phyloP scores from a whole-genome alignment of 805 yeast species.

The Metschnikowia noctiluminum region DNA sequence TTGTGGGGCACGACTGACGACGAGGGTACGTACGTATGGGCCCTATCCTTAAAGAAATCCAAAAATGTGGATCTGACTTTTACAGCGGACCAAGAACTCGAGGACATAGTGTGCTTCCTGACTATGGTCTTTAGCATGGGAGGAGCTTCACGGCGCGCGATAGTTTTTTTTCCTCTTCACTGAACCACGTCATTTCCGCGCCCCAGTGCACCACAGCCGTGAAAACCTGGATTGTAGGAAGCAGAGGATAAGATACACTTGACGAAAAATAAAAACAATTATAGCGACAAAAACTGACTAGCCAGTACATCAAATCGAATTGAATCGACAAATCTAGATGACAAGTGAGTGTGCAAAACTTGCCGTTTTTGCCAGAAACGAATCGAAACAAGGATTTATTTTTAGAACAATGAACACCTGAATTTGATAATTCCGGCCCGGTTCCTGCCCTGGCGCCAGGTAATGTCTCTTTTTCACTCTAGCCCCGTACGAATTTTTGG shows the following conservation, averaged over 20 bases:
- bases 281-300: no score
- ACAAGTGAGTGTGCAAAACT: no score
- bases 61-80: constrained; percentile 82
- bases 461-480: no score
- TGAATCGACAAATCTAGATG: no score
- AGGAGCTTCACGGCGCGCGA: constrained; percentile 5
- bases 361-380: neutral
- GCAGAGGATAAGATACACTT: no score
- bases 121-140: constrained; percentile 19
- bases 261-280: no score
- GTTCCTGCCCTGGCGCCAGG: no score
- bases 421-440: neutral
- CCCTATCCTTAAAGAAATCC: constrained; percentile 65
- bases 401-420: neutral
- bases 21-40: constrained; percentile 83
- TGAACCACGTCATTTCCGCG: constrained; percentile 1
- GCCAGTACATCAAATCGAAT: no score
- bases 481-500: no score
- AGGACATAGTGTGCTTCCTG: constrained; percentile 17
- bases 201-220: constrained; percentile 11
- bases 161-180: constrained; percentile 5
- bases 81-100: constrained; percentile 36
- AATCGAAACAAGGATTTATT: neutral
- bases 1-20: constrained; percentile 96
- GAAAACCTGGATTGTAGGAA: no score